Evolutionary conservation across 2,329 filamentous ascomycete species (phyloP), one percentile per base, ranked within the genome.

Genomic region (Chrysoporthe deuterocubensis): DNA sequence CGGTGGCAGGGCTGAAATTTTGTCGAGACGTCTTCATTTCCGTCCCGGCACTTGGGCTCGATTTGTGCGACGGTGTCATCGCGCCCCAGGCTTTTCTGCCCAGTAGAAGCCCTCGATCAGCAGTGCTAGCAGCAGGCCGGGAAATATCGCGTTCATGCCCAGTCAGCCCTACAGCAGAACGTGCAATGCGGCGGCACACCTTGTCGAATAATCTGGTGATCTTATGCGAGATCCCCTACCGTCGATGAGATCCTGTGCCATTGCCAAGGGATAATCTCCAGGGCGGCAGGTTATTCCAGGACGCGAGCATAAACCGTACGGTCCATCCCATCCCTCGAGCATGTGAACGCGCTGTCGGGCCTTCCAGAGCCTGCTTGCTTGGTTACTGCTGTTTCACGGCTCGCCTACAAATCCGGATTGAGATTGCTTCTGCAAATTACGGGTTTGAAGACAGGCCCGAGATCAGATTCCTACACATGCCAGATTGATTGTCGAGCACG

Each of bases 1-100:
- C 21, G 26, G 42, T 8, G 26, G 50, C 50, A 57, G 14, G 50
- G 37, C 40, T 64, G 50, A 56, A 46, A 46, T 44, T 44, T 37
- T 57, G 62, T 56, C 62, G 14, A 64, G 26, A 44, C 13, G 21
- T 44, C 21, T 37, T 54, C 62, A 43, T 56, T 46, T 44, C 50
- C 50, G 42, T 34, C 42, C 54, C 5, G 7, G 34, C 32, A 13
- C 16, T 57, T 16, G 34, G 32, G n/a, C 14, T 57, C 11, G 34
- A 61, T 40, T 21, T 62, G 26, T 6, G 21, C 7, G 8, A 18
- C 52, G 26, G 11, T 13, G n/a, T 11, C 26, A 32, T 32, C 21
- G 8, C 50, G 7, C 21, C 50, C 50, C 14, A 56, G 26, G 7
- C 32, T 37, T 37, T 37, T 14, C 14, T 8, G 4, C 26, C 26